Base-by-base conservation (phyloP, 176 grass and related monocot genomes). In the Urochloa ruziziensis region DNA sequence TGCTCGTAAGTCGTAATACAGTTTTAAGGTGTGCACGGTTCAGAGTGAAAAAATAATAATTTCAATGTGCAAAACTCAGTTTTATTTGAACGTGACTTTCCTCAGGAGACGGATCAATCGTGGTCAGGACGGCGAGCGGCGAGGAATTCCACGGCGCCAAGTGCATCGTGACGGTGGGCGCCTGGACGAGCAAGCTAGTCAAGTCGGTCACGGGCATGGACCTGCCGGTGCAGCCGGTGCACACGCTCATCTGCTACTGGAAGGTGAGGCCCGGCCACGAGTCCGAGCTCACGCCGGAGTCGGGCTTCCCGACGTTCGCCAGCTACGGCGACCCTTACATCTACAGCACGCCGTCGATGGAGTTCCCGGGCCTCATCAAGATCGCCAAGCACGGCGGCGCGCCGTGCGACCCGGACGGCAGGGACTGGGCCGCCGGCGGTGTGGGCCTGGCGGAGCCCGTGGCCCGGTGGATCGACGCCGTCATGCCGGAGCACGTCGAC, bases 341-440 rank as follows among this genome's bases (percentile, higher is more conserved):
- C 58, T 98, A 98, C 52, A 86, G 95, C 73, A 98, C 95, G 52
- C 95, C 95, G 52, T 89, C 90, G 17, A 52, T 93, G 62, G 95
- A 98, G 86, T 98, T 88, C 82, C 92, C 95, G 2, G 88, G 90
- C 18, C 89, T 98, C 73, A 91, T 98, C 86, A 98, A 98, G 79
- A 85, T 98, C 44, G 91, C 89, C 25, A 68, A 91, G 84, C 92
- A 98, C 35, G 82, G 92, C 14, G 95, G 95, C 7, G 85, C 76
- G 30, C 88, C 90, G 0, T 98, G 95, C 82, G 89, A 98, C 48
- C 95, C 95, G 5, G 87, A 98, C 79, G 2, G 25, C 44, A 36
- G 95, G 80, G 84, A 95, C 84, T 95, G 95, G 95, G 3, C 51
- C 74, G 7, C 75, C 27, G 82, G 86, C 71, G 44, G 27, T 24